Evolutionary conservation across 169 alveolate species (phyloP), one percentile per base, ranked within the genome.

Genomic region (Plasmodium adleri): DNA sequence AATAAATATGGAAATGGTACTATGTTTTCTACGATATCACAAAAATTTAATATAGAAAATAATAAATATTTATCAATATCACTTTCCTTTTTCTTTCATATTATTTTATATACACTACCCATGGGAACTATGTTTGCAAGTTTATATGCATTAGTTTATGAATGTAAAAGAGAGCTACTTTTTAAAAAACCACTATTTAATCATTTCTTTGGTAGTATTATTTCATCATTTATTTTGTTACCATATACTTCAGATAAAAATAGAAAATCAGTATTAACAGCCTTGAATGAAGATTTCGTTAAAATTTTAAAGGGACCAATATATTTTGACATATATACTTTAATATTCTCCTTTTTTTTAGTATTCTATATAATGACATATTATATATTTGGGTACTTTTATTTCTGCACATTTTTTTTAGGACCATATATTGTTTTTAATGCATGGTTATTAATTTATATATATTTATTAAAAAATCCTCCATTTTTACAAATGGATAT

Each of bases 71-170:
- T 54, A 32, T 68, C 80, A 20, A 60, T 56, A 17, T 12, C 56
- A 15, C 20, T 47, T 15, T 80, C 70, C 56, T 28, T 70, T 63
- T 58, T 80, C 43, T 80, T 80, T 58, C 90, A 80, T 72, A 68
- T 80, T 28, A 80, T 80, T 20, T 70, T 80, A 80, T 80, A 80
- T 80, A 58, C 85, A 13, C 43, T 80, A 28, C 90, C 90, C 20
- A 80, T 80, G 90, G 90, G 90, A 80, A 80, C 90, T 50, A 80
- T 80, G 90, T 80, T 80, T 72, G 64, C 73, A 68, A 80, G 90
- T 68, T 72, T 80, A 20, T 80, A 80, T 24, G 68, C 90, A 45
- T 43, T 80, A 50, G 90, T 80, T 26, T 80, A 80, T 58, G 90
- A 80, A 22, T 80, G 85, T 50, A 80, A 68, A 60, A 80, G 83